phyloP scores from a whole-genome alignment of 2,329 filamentous ascomycete genomes.

The Alternaria triticimaculans region DNA sequence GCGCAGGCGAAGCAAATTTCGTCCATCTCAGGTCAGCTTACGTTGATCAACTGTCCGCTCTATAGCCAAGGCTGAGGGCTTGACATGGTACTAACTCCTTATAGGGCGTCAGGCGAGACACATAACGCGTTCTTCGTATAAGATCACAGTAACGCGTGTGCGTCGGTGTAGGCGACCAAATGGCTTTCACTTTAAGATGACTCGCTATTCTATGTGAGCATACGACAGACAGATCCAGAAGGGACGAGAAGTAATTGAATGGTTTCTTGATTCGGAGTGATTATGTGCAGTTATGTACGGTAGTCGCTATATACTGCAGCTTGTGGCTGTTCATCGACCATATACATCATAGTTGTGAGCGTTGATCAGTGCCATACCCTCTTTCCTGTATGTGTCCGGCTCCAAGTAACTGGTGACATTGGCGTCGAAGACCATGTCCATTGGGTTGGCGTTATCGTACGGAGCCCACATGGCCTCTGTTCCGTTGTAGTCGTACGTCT shows the following conservation, averaged over 20 bases:
- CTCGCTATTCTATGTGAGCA: not conserved
- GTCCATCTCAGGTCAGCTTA: not conserved
- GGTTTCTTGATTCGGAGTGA: not conserved
- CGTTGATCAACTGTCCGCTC: not conserved
- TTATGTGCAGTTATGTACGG: not conserved
- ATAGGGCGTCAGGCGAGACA: not conserved
- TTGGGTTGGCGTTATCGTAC: constrained; percentile 46
- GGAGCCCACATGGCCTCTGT: constrained; percentile 48
- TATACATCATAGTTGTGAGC: constrained; percentile 21
- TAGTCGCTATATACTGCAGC: not conserved
- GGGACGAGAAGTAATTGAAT: not conserved
- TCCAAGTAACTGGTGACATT: constrained; percentile 52
- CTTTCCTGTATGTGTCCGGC: constrained; percentile 53
- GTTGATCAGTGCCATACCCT: constrained; percentile 55
- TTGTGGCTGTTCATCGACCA: not conserved
- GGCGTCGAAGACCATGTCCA: constrained; percentile 57
- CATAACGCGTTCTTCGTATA: not conserved
- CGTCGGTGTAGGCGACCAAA: not conserved
- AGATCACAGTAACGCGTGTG: not conserved
- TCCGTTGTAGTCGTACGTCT: constrained; percentile 21
- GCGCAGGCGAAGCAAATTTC: not conserved
- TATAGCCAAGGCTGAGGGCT: not conserved
- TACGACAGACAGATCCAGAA: not conserved
- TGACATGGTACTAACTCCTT: not conserved
- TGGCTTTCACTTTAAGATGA: not conserved